Evolutionary conservation across 495 filamentous ascomycete species (phyloP), one percentile per base, ranked within the genome.

Genomic region (Hyaloscypha finlandica): DNA sequence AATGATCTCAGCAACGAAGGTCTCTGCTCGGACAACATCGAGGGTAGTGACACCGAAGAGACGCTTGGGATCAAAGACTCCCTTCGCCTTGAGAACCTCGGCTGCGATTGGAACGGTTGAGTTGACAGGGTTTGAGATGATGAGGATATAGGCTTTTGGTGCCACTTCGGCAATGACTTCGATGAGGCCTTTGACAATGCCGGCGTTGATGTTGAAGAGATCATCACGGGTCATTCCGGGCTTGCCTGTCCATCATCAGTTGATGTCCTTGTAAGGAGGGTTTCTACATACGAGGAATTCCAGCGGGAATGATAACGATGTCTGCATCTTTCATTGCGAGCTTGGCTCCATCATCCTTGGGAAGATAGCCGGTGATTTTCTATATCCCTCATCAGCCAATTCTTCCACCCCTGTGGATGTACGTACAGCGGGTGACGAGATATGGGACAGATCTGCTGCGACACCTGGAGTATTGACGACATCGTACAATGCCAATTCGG

Each of bases 71-170:
- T 99, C 88, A 83, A 97, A 98, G 72, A 96, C 92, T 67, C 89
- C 89, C 78, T 93, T 92, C 67, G 84, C 84, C 87, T 97, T 98
- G 77, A 99, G 88, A 62, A 96, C 87, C 83, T 99, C 95, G 61
- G 95, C 95, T 54, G 96, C 92, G 77, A 99, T 97, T 59, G 96
- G 95, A 65, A 99, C 96, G 42, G 96, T 99, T 29, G 92, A 96
- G 90, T 99, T 99, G 79, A 99, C 95, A 39, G 95, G 95, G 85
- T 99, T 99, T 69, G 95, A 98, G 80, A 99, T 99, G 83, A 99
- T 87, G 58, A 98, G 87, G 76, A 94, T 86, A 80, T 89, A 97
- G 45, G 95, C 95, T 73, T 96, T 94, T 71, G 95, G 95, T 76
- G 86, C 86, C 73, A 87, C 84, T 76, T 97, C 88, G 67, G 95